Evolutionary conservation across 768 basidiomycete genomes (phyloP).

Genomic region (Pleurotus citrinopileatus): DNA sequence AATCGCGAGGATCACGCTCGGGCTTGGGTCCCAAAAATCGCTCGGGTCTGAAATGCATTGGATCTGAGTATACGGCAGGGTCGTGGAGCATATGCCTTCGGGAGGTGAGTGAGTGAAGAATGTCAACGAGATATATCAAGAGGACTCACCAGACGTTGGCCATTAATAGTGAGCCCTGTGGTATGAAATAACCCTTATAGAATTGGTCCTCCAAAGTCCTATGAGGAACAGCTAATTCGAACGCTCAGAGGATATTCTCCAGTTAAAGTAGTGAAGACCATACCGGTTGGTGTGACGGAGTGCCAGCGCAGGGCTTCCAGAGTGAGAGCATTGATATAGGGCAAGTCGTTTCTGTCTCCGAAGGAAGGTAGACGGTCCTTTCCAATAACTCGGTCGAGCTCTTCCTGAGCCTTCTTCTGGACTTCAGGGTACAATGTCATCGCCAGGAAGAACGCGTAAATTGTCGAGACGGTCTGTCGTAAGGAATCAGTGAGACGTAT

Average conservation of each 20-base stretch:
- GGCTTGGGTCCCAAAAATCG: constrained; percentile 21
- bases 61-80: constrained; percentile 25
- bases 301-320: background rate
- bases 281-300: background rate
- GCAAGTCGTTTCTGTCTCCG: background rate
- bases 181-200: constrained; percentile 30
- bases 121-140: background rate
- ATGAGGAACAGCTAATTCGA: constrained; percentile 22
- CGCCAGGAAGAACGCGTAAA: background rate
- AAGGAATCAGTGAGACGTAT: background rate
- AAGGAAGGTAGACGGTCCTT: constrained; percentile 3
- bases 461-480: constrained; percentile 1
- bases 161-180: constrained; percentile 22
- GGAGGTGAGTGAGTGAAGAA: background rate
- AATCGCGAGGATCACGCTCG: constrained; percentile 17
- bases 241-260: background rate
- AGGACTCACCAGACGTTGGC: constrained; percentile 18
- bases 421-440: constrained; percentile 8
- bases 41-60: constrained; percentile 29
- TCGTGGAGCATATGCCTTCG: constrained; percentile 30
- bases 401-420: constrained; percentile 6
- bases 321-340: constrained; percentile 1
- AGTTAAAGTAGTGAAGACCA: background rate
- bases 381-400: constrained; percentile 6
- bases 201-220: constrained; percentile 25